phyloP scores from a whole-genome alignment of 306 rosid genomes.

The Hippophae tibetana region DNA sequence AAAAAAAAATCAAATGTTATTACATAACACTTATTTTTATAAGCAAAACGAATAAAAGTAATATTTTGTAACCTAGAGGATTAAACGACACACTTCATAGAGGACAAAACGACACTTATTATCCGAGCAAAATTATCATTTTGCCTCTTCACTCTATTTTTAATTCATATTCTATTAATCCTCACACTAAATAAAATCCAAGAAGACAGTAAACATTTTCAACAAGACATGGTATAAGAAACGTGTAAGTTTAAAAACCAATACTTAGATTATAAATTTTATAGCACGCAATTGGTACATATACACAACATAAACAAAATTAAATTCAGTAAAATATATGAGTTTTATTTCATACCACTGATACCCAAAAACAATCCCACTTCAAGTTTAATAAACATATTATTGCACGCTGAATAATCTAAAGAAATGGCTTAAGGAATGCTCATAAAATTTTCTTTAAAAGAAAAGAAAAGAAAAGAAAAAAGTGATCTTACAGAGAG shows the following conservation, averaged over 20 bases:
- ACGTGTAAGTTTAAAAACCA: too few relatives aligned
- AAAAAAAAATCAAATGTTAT: too few relatives aligned
- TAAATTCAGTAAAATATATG: constrained; percentile 4
- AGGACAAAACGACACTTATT: too few relatives aligned
- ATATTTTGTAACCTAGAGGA: too few relatives aligned
- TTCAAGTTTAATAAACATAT: constrained; percentile 19
- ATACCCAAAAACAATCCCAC: constrained; percentile 31
- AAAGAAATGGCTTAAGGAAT: constrained; percentile 23
- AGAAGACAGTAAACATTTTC: too few relatives aligned
- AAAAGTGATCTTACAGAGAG: constrained; percentile 22
- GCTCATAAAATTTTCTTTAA: constrained; percentile 6
- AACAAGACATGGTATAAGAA: background rate
- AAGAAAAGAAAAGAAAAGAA: background rate
- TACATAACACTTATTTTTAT: too few relatives aligned
- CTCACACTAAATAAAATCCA: background rate
- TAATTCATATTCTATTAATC: too few relatives aligned
- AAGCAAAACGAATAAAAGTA: too few relatives aligned
- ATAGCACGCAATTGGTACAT: background rate
- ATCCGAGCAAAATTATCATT: too few relatives aligned
- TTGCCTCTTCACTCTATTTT: too few relatives aligned
- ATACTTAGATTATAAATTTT: background rate
- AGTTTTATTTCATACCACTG: constrained; percentile 26
- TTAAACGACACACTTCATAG: too few relatives aligned
- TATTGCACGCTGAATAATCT: constrained; percentile 26
- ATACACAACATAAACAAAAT: background rate